Base-by-base conservation (phyloP, 768 basidiomycete genomes). In the Lactarius trivialis region DNA sequence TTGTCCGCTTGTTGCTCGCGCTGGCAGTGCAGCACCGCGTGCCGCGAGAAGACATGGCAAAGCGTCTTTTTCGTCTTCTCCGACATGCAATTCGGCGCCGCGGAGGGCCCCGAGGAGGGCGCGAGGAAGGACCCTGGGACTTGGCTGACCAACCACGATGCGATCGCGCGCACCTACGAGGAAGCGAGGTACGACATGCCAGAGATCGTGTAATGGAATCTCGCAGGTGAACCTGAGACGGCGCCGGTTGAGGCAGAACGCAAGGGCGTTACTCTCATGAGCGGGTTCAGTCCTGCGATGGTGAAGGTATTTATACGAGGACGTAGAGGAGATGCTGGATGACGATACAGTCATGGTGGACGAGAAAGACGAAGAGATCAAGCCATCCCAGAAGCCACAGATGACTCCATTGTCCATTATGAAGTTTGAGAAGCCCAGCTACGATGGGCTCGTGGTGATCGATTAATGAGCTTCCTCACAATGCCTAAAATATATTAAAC, bases 191-290 rank as follows among this genome's bases (percentile, higher is more conserved):
- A 90, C 67, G 82, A 86, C 63, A 71, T 89, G 30, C 89, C 88
- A n/a, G 78, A 89, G 74, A 77, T 91, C 55, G 85, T 90, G 39
- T 90, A 81, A 70, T 89, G 88, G 88, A 77, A 89, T 69, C 71
- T 89, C 70, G 71, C 72, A 4, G 65, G 63, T 0, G 60, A 70
- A 1, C 58, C 65, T 30, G 48, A 63, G 30, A 78, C 78, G 52
- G 73, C 73, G 9, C 85, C 86, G 48, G 83, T 82, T 30, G 74
- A 74, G 52, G 77, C 75, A 21, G 79, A 83, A 34, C 73, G 75
- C 69, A 76, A 80, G 70, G 88, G 88, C 0, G 86, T 88, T 36
- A 84, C 85, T 53, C 72, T 89, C 70, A 73, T 89, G 75, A 86
- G 79, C 68, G 89, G 88, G 55, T 89, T 85, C 69, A 86, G 84